Base-by-base conservation (phyloP, 1,284 basidiomycete genomes). In the Heliocybe sulcata region DNA sequence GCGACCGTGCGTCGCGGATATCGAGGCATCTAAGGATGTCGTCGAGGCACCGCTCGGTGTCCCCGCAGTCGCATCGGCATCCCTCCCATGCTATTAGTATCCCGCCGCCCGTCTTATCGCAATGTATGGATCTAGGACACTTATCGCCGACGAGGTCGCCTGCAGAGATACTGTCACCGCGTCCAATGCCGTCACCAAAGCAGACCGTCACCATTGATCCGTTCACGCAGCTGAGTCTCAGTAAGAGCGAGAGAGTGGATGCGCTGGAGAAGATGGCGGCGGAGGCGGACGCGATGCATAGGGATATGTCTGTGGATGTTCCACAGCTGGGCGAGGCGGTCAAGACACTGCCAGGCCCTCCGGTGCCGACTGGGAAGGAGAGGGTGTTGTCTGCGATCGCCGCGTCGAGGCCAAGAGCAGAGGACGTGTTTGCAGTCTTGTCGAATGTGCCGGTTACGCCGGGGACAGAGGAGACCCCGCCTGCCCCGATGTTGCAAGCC, bases 231-330 rank as follows among this genome's bases (percentile, higher is more conserved):
- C 67, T 67, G 1, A 70, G 71, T 1, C 56, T 74, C 16, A 66
- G 72, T 20, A 83, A 77, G 69, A 83, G 80, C 60, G 76, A 80
- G 52, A 71, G 79, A 22, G 85, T 90, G 8, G 78, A 79, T 57
- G 72, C 75, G 56, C 71, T 90, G 51, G 87, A 90, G 67, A 75
- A 77, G 63, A 80, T 90, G 72, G 87, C 83, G 0, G 83, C 80
- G 31, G 76, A 77, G 55, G 79, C 78, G 2, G 72, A 66, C 16
- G 68, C 60, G 61, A 66, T 68, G 56, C 69, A 63, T 3, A 60
- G 58, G 12, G 71, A 80, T 59, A 59, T 77, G 38, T 74, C 72
- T 31, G 65, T 65, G 31, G 76, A 79, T 61, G 61, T 77, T 16
- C 71, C 71, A 1, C 65, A 65, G 65, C 55, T 54, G 26, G 59